Evolutionary conservation across 1,139 yeast genomes (phyloP).

Genomic region (Pichia sp.): DNA sequence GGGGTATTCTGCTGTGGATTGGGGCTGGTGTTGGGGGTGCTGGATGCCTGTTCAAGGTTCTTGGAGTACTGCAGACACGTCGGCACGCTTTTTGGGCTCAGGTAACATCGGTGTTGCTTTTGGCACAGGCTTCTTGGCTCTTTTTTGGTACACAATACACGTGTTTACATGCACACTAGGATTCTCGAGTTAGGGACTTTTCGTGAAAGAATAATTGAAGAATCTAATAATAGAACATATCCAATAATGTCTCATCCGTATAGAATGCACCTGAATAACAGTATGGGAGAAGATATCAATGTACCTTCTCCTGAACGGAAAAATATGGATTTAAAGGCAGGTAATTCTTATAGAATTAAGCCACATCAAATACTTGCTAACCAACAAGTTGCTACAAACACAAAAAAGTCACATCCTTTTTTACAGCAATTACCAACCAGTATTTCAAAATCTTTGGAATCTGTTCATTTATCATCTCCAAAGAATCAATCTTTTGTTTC

Average conservation of each 20-base stretch:
- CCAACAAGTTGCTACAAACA: constrained; percentile 5
- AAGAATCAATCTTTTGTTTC: constrained; percentile 1
- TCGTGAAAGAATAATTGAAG: background rate
- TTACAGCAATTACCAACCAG: constrained; percentile 15
- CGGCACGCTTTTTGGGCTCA: too few relatives aligned
- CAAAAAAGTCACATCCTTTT: constrained; percentile 15
- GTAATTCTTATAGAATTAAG: background rate
- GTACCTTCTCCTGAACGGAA: background rate
- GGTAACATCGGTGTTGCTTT: too few relatives aligned
- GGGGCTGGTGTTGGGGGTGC: too few relatives aligned
- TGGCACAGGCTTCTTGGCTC: too few relatives aligned
- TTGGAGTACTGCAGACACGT: too few relatives aligned
- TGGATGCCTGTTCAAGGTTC: too few relatives aligned
- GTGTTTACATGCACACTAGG: too few relatives aligned
- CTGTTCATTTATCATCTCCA: constrained; percentile 11
- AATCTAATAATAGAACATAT: background rate
- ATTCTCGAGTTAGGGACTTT: too few relatives aligned
- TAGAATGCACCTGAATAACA: constrained; percentile 13
- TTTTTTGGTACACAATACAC: too few relatives aligned
- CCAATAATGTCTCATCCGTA: constrained; percentile 15
- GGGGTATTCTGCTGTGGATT: too few relatives aligned
- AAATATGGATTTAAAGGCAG: background rate
- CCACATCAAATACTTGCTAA: constrained; percentile 13
- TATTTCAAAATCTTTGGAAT: constrained; percentile 14
- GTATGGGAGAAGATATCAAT: background rate